A percentile compares a stretch with the other conserved stretches of the same genome.
Conservation (phyloP, 441 rosid genomes). For the Dalechampia spathulata region DNA sequence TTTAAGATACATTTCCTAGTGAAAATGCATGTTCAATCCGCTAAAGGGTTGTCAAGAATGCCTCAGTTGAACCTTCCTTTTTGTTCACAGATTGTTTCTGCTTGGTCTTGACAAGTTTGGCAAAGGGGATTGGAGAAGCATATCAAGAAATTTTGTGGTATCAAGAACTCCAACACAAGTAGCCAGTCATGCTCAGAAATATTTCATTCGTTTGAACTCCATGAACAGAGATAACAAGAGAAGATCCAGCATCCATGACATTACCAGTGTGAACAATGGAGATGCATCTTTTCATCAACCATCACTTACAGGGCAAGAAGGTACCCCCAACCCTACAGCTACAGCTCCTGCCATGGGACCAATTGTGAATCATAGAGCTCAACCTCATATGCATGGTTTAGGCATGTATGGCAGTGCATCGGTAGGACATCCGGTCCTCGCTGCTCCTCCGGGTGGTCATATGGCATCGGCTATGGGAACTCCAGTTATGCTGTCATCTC, state of each 20-base stretch:
- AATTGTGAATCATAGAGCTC: constrained; percentile 39
- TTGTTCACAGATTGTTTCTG: constrained; percentile 60
- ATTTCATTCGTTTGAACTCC: constrained; percentile 80
- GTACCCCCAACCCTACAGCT: constrained; percentile 31
- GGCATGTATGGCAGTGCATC: constrained; percentile 72
- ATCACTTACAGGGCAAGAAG: constrained; percentile 80
- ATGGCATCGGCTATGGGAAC: constrained; percentile 77
- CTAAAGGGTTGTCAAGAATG: not conserved
- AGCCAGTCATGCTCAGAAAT: constrained; percentile 95
- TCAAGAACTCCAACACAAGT: constrained; percentile 97
- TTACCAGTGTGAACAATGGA: constrained; percentile 67
- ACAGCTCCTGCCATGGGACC: constrained; percentile 24
- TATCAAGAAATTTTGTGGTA: constrained; percentile 85
- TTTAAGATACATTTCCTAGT: not conserved
- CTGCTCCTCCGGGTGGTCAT: constrained; percentile 47
- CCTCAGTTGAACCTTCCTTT: not conserved
- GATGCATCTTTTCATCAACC: constrained; percentile 59
- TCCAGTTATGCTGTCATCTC: constrained; percentile 59
- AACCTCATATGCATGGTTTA: constrained; percentile 40
- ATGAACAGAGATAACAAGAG: constrained; percentile 92
- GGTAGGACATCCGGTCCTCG: constrained; percentile 58
- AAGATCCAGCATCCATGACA: constrained; percentile 95
- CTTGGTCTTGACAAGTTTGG: constrained; percentile 94
- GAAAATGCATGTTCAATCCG: not conserved
- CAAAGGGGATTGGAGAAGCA: constrained; percentile 98